These are phyloP conservation scores for Teunomyces panamensis DNA, from an alignment of 805 yeast species.

Conservation along the genomic window DNA sequence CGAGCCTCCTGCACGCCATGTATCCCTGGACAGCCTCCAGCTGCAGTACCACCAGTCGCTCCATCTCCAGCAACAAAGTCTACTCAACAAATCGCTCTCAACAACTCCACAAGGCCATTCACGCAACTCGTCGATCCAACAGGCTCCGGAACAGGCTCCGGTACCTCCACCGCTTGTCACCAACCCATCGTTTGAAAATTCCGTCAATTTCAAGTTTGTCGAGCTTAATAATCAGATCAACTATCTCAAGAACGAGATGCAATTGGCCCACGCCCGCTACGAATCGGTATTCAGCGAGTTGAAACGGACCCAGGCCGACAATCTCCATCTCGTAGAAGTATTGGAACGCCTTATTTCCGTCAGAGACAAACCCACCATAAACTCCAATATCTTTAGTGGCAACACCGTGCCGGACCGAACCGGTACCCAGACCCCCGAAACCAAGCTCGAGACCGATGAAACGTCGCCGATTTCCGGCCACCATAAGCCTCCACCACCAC, in stretches of 20 bases:
- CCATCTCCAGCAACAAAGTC: slow-evolving; percentile 1
- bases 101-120: background rate
- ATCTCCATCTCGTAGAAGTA: slow-evolving; percentile 50
- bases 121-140: background rate
- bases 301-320: slow-evolving; percentile 49
- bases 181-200: slow-evolving; percentile 15
- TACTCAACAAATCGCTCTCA: background rate
- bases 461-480: slow-evolving; percentile 14
- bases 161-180: slow-evolving; percentile 10
- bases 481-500: slow-evolving; percentile 1
- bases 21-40: slow-evolving; percentile 1
- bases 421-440: slow-evolving; percentile 25
- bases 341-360: slow-evolving; percentile 22
- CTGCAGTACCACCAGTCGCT: slow-evolving; percentile 3
- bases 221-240: slow-evolving; percentile 40
- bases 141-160: background rate
- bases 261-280: slow-evolving; percentile 41
- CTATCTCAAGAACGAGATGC: slow-evolving; percentile 41
- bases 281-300: slow-evolving; percentile 49
- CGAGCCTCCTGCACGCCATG: background rate
- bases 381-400: slow-evolving; percentile 7
- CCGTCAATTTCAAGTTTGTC: slow-evolving; percentile 21
- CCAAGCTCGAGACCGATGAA: slow-evolving; percentile 5
- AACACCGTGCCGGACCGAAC: slow-evolving; percentile 17
- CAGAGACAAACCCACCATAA: slow-evolving; percentile 6